Evolutionary conservation across 306 rosid genomes (phyloP).

Genomic region (Prinsepia uniflora): DNA sequence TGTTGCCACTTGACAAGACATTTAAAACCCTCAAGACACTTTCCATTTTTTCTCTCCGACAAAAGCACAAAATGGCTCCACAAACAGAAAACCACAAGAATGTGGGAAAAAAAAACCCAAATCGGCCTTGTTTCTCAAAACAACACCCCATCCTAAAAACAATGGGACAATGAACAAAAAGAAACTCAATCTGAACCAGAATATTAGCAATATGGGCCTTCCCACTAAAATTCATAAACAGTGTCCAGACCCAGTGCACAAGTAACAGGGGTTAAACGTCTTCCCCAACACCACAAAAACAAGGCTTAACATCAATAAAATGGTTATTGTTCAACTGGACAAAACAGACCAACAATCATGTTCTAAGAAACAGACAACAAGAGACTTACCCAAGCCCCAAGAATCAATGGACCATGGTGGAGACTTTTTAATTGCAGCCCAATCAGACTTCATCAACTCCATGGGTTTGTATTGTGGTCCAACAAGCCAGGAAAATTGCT

Average conservation of each 20-base stretch:
- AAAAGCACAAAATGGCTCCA: not conserved
- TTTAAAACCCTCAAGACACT: not conserved
- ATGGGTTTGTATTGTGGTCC: conserved; percentile 86
- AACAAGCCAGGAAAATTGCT: conserved; percentile 99
- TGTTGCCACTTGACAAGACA: not conserved
- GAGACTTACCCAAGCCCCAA: conserved; percentile 94
- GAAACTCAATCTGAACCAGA: not conserved
- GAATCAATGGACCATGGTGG: conserved; percentile 97
- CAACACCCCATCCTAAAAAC: not conserved
- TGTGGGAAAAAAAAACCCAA: not conserved
- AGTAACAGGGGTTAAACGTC: not conserved
- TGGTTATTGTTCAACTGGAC: not conserved
- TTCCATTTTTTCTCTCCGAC: not conserved
- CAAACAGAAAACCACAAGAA: conserved; percentile 2
- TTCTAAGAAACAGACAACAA: conserved; percentile 20
- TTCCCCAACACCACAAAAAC: not conserved
- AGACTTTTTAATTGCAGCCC: conserved; percentile 80
- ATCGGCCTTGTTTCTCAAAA: conserved; percentile 2
- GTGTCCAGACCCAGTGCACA: not conserved
- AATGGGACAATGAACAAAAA: not conserved
- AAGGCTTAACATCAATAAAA: conserved; percentile 16
- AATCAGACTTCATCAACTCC: conserved; percentile 90
- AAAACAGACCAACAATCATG: conserved; percentile 24
- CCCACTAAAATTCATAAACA: not conserved
- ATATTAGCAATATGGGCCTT: not conserved